Evolutionary conservation across 2,329 filamentous ascomycete genomes (phyloP).

Genomic region (Aspergillus proliferans): DNA sequence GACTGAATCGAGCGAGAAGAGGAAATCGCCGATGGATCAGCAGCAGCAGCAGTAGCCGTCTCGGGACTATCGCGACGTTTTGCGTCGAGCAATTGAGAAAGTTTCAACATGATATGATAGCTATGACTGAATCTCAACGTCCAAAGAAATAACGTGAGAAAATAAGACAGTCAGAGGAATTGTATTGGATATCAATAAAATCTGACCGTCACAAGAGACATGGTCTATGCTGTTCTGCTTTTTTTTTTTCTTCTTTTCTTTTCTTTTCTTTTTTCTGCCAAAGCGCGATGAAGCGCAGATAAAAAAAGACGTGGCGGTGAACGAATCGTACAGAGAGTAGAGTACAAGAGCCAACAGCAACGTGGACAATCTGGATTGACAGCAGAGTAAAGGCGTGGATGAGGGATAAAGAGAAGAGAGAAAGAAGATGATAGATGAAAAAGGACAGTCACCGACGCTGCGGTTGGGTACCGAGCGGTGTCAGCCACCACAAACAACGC

Average conservation of each 20-base stretch:
- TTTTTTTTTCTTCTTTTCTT: too few species aligned
- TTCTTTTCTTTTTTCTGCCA: too few species aligned
- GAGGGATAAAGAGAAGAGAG: background rate
- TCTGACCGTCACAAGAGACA: too few species aligned
- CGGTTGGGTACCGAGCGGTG: background rate
- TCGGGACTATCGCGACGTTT: conserved; percentile 25
- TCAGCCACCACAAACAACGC: too few species aligned
- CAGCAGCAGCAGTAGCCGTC: conserved; percentile 12
- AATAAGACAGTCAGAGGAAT: background rate
- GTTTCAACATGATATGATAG: conserved; percentile 26
- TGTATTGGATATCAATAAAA: too few species aligned
- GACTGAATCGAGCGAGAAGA: conserved; percentile 21
- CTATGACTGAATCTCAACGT: background rate
- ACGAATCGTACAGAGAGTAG: too few species aligned
- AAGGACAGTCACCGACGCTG: background rate
- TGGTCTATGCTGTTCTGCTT: too few species aligned
- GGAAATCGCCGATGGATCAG: conserved; percentile 8
- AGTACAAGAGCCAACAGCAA: too few species aligned
- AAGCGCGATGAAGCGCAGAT: too few species aligned
- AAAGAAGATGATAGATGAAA: background rate
- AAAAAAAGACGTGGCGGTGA: too few species aligned
- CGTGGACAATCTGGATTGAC: background rate
- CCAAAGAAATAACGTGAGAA: background rate
- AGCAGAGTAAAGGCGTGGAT: background rate
- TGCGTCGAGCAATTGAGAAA: conserved; percentile 30